Conservation (phyloP, 2,329 filamentous ascomycete genomes). For the Monilinia vaccinii-corymbosi region DNA sequence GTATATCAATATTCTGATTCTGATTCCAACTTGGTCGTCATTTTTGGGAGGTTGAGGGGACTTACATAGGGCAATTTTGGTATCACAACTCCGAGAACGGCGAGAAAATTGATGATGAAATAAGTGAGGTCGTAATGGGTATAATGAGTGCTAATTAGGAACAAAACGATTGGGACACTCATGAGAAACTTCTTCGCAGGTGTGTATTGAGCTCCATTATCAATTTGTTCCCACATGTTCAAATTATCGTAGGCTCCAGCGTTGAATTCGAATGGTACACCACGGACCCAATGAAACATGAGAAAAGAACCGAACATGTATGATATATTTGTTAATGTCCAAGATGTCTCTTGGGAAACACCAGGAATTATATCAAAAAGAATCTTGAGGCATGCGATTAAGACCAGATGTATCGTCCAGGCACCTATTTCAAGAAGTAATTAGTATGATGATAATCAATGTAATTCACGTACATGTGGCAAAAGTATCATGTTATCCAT, state of each 20-base stretch:
- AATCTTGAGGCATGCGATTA: conserved; percentile 88
- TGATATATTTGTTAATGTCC: conserved; percentile 96
- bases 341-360: conserved; percentile 94
- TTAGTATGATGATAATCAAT: conserved; percentile 7
- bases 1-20: conserved; percentile 17
- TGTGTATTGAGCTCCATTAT: conserved; percentile 97
- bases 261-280: conserved; percentile 98
- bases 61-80: conserved; percentile 92
- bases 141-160: conserved; percentile 95
- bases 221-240: conserved; percentile 99
- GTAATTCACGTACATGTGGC: not conserved
- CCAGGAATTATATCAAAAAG: conserved; percentile 95
- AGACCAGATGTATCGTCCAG: conserved; percentile 93
- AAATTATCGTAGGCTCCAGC: conserved; percentile 97
- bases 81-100: conserved; percentile 85
- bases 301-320: conserved; percentile 99
- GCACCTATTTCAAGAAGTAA: conserved; percentile 52
- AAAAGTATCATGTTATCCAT: not conserved
- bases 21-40: not conserved
- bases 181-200: conserved; percentile 97
- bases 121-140: conserved; percentile 96
- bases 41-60: not conserved
- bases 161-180: conserved; percentile 86
- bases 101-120: conserved; percentile 94
- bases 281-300: conserved; percentile 99